Evolutionary conservation across 257 asterid species (phyloP).

Genomic region (Solanum pimpinellifolium): DNA sequence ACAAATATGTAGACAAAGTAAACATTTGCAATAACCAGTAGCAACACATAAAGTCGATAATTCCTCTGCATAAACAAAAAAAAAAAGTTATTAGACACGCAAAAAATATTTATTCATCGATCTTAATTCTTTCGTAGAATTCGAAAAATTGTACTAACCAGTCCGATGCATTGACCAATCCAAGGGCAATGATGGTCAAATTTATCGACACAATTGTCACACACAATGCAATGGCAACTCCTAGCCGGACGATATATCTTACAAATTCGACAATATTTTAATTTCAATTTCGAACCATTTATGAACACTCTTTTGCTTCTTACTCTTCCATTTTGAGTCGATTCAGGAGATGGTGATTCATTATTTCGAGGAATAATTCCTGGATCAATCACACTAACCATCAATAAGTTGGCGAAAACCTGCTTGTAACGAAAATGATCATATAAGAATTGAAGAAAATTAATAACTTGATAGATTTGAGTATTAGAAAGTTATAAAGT

Average conservation of each 20-base stretch:
- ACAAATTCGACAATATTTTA: slow-evolving; percentile 23
- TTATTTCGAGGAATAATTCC: slow-evolving; percentile 4
- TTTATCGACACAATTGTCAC: slow-evolving; percentile 30
- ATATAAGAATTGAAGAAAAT: neutral
- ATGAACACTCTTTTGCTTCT: neutral
- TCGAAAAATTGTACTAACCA: slow-evolving; percentile 3
- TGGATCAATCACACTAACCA: slow-evolving; percentile 6
- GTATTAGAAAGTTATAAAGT: neutral
- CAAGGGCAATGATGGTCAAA: slow-evolving; percentile 36
- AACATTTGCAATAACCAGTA: slow-evolving; percentile 4
- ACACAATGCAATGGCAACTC: slow-evolving; percentile 20
- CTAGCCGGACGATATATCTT: slow-evolving; percentile 19
- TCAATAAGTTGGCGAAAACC: slow-evolving; percentile 7
- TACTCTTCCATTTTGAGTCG: neutral
- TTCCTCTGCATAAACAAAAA: slow-evolving; percentile 15
- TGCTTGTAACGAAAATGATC: neutral
- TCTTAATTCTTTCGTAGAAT: neutral
- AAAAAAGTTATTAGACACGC: neutral
- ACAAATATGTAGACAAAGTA: slow-evolving; percentile 16
- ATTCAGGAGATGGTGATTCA: neutral
- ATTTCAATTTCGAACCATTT: slow-evolving; percentile 16
- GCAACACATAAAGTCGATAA: slow-evolving; percentile 5
- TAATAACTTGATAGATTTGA: neutral
- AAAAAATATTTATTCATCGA: neutral
- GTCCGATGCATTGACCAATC: slow-evolving; percentile 31